phyloP scores from a whole-genome alignment of 129 eudicot genomes.

The Flaveria sonorensis region DNA sequence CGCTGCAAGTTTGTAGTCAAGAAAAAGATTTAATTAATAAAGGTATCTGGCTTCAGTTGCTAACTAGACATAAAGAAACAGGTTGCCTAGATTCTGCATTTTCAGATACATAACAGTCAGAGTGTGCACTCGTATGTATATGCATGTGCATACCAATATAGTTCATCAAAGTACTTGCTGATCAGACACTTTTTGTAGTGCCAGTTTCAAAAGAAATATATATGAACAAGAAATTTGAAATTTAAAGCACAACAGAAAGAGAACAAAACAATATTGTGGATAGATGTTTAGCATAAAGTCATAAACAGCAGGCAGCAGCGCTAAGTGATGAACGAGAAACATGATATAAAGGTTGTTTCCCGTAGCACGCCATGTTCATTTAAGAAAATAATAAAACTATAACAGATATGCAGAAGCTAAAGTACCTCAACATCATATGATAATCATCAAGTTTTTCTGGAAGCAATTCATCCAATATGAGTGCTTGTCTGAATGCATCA shows the following conservation, averaged over 20 bases:
- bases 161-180: not conserved
- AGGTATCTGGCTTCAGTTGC: slow-evolving; percentile 3
- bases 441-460: slow-evolving; percentile 87
- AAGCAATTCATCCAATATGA: slow-evolving; percentile 72
- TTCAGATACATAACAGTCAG: not conserved
- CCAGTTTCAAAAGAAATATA: not conserved
- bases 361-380: not conserved
- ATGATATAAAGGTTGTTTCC: not conserved
- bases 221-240: not conserved
- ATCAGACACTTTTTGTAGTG: not conserved
- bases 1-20: not conserved
- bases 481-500: slow-evolving; percentile 79
- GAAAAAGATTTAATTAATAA: not conserved
- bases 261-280: not conserved
- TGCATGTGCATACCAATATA: not conserved
- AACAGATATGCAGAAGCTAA: slow-evolving; percentile 7
- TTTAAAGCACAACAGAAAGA: not conserved
- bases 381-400: not conserved
- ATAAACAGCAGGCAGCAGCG: not conserved
- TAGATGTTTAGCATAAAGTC: not conserved
- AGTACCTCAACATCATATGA: slow-evolving; percentile 87
- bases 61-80: not conserved
- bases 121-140: not conserved
- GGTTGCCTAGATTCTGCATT: not conserved
- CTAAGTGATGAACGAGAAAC: not conserved